These are phyloP conservation scores for Phytopythium mirpurense DNA, from an alignment of 352 stramenopile genomes.

Conservation along the genomic window DNA sequence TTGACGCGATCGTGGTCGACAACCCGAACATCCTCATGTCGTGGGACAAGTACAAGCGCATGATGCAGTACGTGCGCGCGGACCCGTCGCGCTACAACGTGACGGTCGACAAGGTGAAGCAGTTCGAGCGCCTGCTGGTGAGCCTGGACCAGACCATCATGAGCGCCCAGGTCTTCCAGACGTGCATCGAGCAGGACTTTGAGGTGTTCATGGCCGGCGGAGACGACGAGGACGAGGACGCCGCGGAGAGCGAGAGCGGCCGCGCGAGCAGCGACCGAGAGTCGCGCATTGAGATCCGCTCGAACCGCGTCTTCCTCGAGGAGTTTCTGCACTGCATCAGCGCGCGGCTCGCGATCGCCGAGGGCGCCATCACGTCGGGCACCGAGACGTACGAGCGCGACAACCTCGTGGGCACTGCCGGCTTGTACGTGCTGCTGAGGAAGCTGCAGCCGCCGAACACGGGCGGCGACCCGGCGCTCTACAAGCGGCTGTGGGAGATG, in stretches of 20 bases:
- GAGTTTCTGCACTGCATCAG: constrained; percentile 86
- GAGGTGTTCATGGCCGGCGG: constrained; percentile 70
- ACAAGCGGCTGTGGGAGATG: constrained; percentile 89
- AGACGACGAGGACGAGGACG: constrained; percentile 49
- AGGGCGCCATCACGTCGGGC: constrained; percentile 73
- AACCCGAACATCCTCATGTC: constrained; percentile 83
- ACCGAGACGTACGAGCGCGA: constrained; percentile 88
- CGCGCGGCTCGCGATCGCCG: constrained; percentile 47
- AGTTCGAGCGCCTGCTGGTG: constrained; percentile 84
- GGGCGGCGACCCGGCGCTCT: constrained; percentile 82
- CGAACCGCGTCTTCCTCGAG: constrained; percentile 82
- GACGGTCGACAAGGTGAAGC: constrained; percentile 75
- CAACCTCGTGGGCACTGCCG: constrained; percentile 83
- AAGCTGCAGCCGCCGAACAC: constrained; percentile 78
- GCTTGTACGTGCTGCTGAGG: constrained; percentile 88
- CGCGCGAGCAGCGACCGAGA: constrained; percentile 57
- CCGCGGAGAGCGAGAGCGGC: constrained; percentile 45
- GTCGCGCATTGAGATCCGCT: constrained; percentile 76
- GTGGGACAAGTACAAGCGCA: constrained; percentile 90
- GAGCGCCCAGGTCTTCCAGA: constrained; percentile 83
- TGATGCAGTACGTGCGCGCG: constrained; percentile 88
- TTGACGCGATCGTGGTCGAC: constrained; percentile 85
- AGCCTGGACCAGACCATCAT: constrained; percentile 88
- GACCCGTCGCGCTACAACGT: constrained; percentile 80
- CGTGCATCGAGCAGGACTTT: constrained; percentile 88